phyloP scores from a whole-genome alignment of 2,329 filamentous ascomycete genomes.

The Trichophyton equinum region DNA sequence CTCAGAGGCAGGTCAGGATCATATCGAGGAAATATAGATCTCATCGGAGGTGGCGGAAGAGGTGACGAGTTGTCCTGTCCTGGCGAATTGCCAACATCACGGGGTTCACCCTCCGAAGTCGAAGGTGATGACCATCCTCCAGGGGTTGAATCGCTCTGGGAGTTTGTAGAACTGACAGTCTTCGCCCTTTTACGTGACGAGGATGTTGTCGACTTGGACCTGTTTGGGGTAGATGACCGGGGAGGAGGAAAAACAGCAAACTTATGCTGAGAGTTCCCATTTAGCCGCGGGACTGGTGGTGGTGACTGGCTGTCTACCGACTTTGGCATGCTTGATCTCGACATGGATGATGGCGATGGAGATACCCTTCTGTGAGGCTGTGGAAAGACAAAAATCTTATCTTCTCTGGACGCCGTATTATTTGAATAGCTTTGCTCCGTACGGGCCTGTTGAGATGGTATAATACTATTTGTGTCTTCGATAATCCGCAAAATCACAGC shows the following conservation, averaged over 20 bases:
- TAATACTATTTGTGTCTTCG: conserved; percentile 23
- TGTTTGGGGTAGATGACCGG: conserved; percentile 4
- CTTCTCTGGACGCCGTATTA: neutral
- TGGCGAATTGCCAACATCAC: neutral
- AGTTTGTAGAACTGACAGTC: neutral
- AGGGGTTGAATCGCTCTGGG: neutral
- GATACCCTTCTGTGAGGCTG: conserved; percentile 1
- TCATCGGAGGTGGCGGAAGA: conserved; percentile 26
- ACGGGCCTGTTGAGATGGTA: conserved; percentile 18
- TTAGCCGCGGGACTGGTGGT: neutral
- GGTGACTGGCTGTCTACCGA: conserved; percentile 9
- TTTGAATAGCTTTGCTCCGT: neutral
- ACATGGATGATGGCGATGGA: neutral
- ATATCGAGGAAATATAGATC: conserved; percentile 36
- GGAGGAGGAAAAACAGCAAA: conserved; percentile 4
- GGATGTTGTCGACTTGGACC: conserved; percentile 5
- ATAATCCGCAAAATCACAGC: conserved; percentile 29
- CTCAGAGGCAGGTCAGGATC: conserved; percentile 26
- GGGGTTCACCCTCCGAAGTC: neutral
- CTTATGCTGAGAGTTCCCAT: conserved; percentile 9
- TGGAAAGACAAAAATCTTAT: conserved; percentile 1
- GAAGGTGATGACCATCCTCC: conserved; percentile 1
- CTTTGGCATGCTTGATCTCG: conserved; percentile 6
- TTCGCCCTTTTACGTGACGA: neutral
- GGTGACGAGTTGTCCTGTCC: neutral